Percentiles rank a stretch among this genome's conserved stretches.
Conservation (phyloP, 345 rosid species). For the Murraya koenigii region DNA sequence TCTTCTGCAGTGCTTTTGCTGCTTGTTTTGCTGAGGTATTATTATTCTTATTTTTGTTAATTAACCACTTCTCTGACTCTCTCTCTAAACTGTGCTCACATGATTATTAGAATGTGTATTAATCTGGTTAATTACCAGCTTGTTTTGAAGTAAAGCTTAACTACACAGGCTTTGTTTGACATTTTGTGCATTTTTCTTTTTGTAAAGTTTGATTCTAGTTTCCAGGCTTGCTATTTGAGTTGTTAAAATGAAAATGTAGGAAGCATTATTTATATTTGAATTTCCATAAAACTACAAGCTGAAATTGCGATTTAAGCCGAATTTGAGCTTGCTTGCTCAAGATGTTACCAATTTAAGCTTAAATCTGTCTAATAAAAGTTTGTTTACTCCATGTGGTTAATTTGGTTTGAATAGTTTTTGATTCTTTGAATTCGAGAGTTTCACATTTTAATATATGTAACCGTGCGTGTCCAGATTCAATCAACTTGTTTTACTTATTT, state of each 20-base stretch:
- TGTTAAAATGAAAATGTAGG: background rate
- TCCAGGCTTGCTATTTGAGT: background rate
- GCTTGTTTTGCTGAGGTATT: conserved; percentile 98
- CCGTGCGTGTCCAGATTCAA: background rate
- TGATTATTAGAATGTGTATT: background rate
- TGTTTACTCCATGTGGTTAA: background rate
- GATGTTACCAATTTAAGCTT: background rate
- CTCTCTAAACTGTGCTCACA: background rate
- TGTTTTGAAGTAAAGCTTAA: background rate
- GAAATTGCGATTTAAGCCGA: background rate
- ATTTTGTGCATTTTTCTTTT: background rate
- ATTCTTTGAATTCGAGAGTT: background rate
- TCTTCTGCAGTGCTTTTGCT: conserved; percentile 92
- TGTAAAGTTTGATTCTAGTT: too few relatives aligned
- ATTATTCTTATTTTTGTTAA: too few relatives aligned
- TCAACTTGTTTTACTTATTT: background rate
- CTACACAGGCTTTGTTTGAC: background rate
- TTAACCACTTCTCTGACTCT: too few relatives aligned
- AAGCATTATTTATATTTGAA: background rate
- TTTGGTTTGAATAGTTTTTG: background rate
- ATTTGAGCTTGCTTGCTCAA: background rate
- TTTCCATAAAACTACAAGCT: background rate
- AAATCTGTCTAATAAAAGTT: background rate
- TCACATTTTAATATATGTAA: background rate
- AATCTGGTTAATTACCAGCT: background rate